A percentile compares a stretch with the other conserved stretches of the same genome.
phyloP scores from a whole-genome alignment of 768 basidiomycete genomes.

The Boletus insuetus region DNA sequence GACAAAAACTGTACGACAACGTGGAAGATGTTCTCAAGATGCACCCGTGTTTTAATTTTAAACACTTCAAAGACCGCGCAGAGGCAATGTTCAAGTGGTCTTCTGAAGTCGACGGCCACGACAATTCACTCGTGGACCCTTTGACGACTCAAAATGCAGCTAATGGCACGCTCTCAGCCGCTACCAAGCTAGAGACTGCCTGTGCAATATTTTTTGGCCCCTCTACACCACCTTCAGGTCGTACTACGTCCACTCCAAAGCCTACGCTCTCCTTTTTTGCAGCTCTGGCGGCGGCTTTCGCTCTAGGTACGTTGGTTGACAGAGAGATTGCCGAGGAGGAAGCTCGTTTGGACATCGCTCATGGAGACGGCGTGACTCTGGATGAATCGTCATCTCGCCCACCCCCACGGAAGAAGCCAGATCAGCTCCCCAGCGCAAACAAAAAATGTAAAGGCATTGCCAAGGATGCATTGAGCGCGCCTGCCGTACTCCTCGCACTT shows the following conservation, averaged over 20 bases:
- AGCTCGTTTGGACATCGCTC: slow-evolving; percentile 21
- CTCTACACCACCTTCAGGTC: slow-evolving; percentile 9
- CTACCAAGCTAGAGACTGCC: slow-evolving; percentile 25
- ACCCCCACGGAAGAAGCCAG: slow-evolving; percentile 21
- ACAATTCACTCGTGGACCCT: slow-evolving; percentile 10
- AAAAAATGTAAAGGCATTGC: slow-evolving; percentile 28
- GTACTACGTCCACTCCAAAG: slow-evolving; percentile 10
- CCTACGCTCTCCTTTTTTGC: slow-evolving; percentile 50
- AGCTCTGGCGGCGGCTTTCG: slow-evolving; percentile 54
- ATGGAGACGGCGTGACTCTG: slow-evolving; percentile 13
- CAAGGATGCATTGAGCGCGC: slow-evolving; percentile 30
- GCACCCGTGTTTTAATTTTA: slow-evolving; percentile 50
- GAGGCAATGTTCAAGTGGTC: slow-evolving; percentile 45
- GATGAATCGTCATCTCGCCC: slow-evolving; percentile 28
- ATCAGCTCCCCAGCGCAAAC: slow-evolving; percentile 9
- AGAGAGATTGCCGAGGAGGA: slow-evolving; percentile 29
- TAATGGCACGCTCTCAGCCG: slow-evolving; percentile 14
- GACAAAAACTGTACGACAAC: slow-evolving; percentile 38
- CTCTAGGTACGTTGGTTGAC: slow-evolving; percentile 50
- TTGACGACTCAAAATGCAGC: slow-evolving; percentile 32
- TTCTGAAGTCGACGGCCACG: slow-evolving; percentile 28
- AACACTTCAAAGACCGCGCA: slow-evolving; percentile 43
- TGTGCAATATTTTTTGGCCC: slow-evolving; percentile 33
- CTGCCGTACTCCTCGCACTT: slow-evolving; percentile 44
- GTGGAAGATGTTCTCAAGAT: slow-evolving; percentile 44